phyloP scores from a whole-genome alignment of 495 filamentous ascomycete genomes.

The Xylaria castorea region DNA sequence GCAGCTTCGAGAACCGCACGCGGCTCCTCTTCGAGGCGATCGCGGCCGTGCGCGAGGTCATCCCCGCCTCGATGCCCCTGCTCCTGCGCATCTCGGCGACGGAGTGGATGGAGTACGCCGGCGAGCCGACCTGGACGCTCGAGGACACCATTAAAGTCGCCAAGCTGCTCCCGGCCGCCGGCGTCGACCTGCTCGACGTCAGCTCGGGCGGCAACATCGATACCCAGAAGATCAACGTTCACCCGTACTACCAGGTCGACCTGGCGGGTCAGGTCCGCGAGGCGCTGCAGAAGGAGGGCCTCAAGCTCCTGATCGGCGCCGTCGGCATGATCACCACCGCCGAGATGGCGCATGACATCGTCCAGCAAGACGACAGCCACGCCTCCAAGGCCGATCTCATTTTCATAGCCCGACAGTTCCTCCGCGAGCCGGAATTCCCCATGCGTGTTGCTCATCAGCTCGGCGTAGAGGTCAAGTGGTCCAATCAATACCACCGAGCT shows the following conservation, averaged over 20 bases:
- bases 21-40: slow-evolving; percentile 56
- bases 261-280: slow-evolving; percentile 66
- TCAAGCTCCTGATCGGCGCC: slow-evolving; percentile 68
- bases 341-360: slow-evolving; percentile 62
- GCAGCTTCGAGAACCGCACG: slow-evolving; percentile 64
- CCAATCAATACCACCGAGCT: slow-evolving; percentile 58
- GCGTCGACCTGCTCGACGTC: slow-evolving; percentile 79
- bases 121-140: slow-evolving; percentile 68
- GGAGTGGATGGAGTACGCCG: slow-evolving; percentile 70
- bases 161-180: slow-evolving; percentile 66
- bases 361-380: slow-evolving; percentile 57
- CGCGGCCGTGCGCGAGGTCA: slow-evolving; percentile 53
- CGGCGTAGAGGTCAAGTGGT: slow-evolving; percentile 62
- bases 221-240: slow-evolving; percentile 63
- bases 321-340: slow-evolving; percentile 74
- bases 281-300: slow-evolving; percentile 60
- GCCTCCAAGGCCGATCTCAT: slow-evolving; percentile 66
- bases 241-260: slow-evolving; percentile 66
- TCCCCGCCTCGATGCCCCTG: slow-evolving; percentile 68
- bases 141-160: slow-evolving; percentile 67
- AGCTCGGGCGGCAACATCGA: slow-evolving; percentile 71
- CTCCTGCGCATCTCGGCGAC: slow-evolving; percentile 73
- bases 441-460: slow-evolving; percentile 64
- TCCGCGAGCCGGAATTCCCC: slow-evolving; percentile 73
- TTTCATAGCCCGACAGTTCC: slow-evolving; percentile 67